These are phyloP conservation scores for Phytophthora hibernalis DNA, from an alignment of 352 stramenopile genomes.

Conservation along the genomic window DNA sequence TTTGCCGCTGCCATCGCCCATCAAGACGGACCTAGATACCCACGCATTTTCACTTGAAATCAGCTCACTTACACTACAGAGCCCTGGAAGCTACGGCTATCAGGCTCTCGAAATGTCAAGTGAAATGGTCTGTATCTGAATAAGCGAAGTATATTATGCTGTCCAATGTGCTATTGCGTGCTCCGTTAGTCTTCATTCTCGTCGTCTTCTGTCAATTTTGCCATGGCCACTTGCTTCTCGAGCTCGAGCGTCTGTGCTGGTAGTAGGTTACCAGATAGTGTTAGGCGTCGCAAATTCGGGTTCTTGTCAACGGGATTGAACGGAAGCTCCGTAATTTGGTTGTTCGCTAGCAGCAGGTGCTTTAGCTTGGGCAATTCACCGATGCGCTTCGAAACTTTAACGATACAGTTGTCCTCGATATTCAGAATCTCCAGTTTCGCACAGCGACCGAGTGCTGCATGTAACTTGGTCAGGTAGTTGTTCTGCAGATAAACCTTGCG, in stretches of 20 bases:
- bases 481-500: conserved; percentile 88
- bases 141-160: conserved; percentile 36
- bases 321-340: conserved; percentile 79
- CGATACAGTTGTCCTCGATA: conserved; percentile 82
- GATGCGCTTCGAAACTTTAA: conserved; percentile 87
- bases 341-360: conserved; percentile 87
- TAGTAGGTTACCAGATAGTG: conserved; percentile 80
- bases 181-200: conserved; percentile 43
- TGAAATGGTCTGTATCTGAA: conserved; percentile 17
- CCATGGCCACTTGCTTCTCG: conserved; percentile 68
- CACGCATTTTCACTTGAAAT: conserved; percentile 86
- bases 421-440: conserved; percentile 85
- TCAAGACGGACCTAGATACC: conserved; percentile 88
- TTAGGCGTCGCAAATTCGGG: conserved; percentile 75
- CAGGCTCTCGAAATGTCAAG: conserved; percentile 1
- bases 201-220: conserved; percentile 58
- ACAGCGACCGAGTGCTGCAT: conserved; percentile 80
- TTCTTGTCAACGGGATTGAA: conserved; percentile 84
- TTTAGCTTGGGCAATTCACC: conserved; percentile 79
- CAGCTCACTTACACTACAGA: not conserved
- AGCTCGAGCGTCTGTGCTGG: conserved; percentile 62
- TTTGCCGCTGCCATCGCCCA: conserved; percentile 75
- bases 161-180: conserved; percentile 4
- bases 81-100: not conserved
- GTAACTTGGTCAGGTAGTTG: conserved; percentile 83